Base-by-base conservation (phyloP, 2,329 filamentous ascomycete genomes). In the Fusarium odoratissimum region DNA sequence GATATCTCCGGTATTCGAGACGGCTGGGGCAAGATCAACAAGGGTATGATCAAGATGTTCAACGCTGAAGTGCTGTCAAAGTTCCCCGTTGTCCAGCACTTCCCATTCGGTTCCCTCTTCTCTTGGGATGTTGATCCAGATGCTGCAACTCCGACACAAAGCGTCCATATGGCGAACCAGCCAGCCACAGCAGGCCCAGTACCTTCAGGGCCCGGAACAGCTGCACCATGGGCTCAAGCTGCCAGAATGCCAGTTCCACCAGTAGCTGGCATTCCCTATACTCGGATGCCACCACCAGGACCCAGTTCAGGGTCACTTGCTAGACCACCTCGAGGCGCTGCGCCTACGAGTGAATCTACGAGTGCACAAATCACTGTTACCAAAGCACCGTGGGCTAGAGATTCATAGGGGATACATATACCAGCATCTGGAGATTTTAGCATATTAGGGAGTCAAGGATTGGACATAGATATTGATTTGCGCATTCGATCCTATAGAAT, bases 41-140 rank as follows among this genome's bases (percentile, higher is more conserved):
- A 95, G 91, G 96, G 96, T 57, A 98, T 99, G 96, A 90, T 99
- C 78, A 99, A 98, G 83, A 99, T 99, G 96, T 99, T 95, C 84
- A 95, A 97, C 75, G 96, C 94, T 23, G 96, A 99, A 84, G 96
- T 99, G 6, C 86, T 99, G 19, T 94, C 93, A 42, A 99, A 99
- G 82, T 98, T 98, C 79, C 96, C 96, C 6, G 96, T 99, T 6
- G 94, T 99, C n/a, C 96, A 99, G 82, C 96, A 99, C 82, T 98
- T 96, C 75, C 89, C 88, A 6, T 95, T 96, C 74, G 93, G 93
- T 31, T 92, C 91, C 10, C 84, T 96, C n/a, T 94, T 95, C 79
- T 89, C 88, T 41, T 95, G 92, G 92, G 90, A 93, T 5, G 83
- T 81, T 51, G 91, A 95, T 78, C 91, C 91, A 0, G 83, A 88